These are phyloP conservation scores for Aspergillus sp. DNA, from an alignment of 2,329 filamentous ascomycete genomes.

Conservation along the genomic window DNA sequence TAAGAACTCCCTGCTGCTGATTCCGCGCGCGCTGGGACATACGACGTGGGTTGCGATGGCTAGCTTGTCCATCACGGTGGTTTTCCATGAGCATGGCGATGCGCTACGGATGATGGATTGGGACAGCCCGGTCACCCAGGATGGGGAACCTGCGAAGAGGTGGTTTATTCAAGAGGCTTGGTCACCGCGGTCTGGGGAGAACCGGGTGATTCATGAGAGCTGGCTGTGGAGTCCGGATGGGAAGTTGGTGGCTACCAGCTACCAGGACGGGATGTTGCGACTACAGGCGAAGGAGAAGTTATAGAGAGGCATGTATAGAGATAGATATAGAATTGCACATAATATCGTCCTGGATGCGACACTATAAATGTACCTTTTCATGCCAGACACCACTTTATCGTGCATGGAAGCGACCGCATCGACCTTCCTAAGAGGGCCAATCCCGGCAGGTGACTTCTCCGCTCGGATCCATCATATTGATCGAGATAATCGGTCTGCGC, in stretches of 20 bases:
- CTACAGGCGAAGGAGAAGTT: constrained; percentile 24
- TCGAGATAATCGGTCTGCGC: background rate
- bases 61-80: constrained; percentile 48
- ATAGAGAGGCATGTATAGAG: constrained; percentile 7
- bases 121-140: constrained; percentile 11
- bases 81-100: constrained; percentile 44
- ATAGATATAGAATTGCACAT: background rate
- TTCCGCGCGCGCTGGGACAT: constrained; percentile 49
- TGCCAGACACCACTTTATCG: background rate
- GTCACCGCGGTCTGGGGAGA: constrained; percentile 44
- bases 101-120: constrained; percentile 43
- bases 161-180: constrained; percentile 53
- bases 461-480: background rate
- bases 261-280: constrained; percentile 50
- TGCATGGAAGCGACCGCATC: background rate
- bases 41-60: constrained; percentile 43
- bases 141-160: constrained; percentile 26
- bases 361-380: too few species aligned
- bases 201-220: constrained; percentile 48
- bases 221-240: constrained; percentile 45
- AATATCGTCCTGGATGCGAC: too few species aligned
- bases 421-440: background rate
- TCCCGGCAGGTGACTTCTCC: background rate
- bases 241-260: constrained; percentile 44
- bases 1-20: constrained; percentile 53